Percentiles rank a stretch among this genome's conserved stretches.
Evolutionary conservation across 192 early-diverging fungal species (phyloP).

Genomic region (Mortierella antarctica): DNA sequence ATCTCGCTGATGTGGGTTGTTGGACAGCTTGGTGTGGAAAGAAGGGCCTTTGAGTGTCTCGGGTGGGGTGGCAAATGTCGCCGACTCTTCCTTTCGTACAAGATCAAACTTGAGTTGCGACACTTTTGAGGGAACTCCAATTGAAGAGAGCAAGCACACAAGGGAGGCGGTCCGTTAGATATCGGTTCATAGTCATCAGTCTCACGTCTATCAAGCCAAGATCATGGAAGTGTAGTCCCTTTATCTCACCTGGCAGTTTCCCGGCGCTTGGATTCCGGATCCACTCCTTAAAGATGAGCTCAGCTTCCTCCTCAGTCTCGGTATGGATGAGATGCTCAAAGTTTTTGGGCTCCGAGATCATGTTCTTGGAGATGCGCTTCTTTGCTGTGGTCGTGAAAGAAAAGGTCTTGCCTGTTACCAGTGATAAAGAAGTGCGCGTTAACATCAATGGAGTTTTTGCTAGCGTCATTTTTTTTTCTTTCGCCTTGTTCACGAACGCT

Average conservation of each 20-base stretch:
- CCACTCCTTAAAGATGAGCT: slow-evolving; percentile 51
- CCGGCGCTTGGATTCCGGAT: slow-evolving; percentile 40
- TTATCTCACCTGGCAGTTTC: slow-evolving; percentile 55
- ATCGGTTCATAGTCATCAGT: not conserved
- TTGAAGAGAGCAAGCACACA: slow-evolving; percentile 1
- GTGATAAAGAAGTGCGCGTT: not conserved
- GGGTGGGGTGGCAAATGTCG: slow-evolving; percentile 41
- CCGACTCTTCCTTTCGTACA: slow-evolving; percentile 28
- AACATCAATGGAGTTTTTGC: too few relatives aligned
- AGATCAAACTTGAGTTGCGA: slow-evolving; percentile 52
- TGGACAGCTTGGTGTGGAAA: slow-evolving; percentile 26
- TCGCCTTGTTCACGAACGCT: too few relatives aligned
- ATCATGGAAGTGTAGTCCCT: not conserved
- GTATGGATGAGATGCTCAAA: slow-evolving; percentile 59
- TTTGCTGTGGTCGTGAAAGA: slow-evolving; percentile 36
- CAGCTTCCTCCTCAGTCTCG: slow-evolving; percentile 52
- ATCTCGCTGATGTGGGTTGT: slow-evolving; percentile 21
- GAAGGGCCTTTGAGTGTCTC: slow-evolving; percentile 41
- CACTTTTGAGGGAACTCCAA: slow-evolving; percentile 54
- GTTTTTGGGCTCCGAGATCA: slow-evolving; percentile 54
- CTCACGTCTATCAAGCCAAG: not conserved
- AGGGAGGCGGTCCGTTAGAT: slow-evolving; percentile 11
- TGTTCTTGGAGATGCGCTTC: slow-evolving; percentile 49
- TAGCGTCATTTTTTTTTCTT: too few relatives aligned
- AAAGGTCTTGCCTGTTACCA: slow-evolving; percentile 38